These are phyloP conservation scores for Casuarina glauca DNA, from an alignment of 306 rosid genomes.

Conservation along the genomic window DNA sequence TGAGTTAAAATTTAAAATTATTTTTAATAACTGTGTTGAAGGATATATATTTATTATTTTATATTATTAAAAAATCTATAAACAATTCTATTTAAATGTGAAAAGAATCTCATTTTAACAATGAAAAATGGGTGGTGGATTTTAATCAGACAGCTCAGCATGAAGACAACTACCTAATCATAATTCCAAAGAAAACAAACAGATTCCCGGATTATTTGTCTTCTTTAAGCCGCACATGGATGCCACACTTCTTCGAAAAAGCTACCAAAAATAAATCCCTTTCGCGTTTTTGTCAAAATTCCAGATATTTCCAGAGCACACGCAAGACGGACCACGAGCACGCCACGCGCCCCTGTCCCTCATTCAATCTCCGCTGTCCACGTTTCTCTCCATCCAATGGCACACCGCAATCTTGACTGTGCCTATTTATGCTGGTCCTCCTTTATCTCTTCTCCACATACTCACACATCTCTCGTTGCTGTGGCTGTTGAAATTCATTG, in stretches of 20 bases:
- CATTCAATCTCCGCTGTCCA: slow-evolving; percentile 42
- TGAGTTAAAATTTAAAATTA: no score
- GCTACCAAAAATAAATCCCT: not conserved
- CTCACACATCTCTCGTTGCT: not conserved
- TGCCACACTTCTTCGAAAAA: not conserved
- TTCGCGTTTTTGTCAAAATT: slow-evolving; percentile 1
- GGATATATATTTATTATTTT: no score
- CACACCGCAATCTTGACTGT: not conserved
- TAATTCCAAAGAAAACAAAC: no score
- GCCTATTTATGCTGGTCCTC: slow-evolving; percentile 9
- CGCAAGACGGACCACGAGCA: slow-evolving; percentile 45
- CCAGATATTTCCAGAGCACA: slow-evolving; percentile 34
- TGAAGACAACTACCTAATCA: no score
- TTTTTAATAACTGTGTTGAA: no score
- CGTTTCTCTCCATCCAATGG: slow-evolving; percentile 41
- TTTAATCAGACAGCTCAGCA: no score
- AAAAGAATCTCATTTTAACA: no score
- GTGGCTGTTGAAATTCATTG: not conserved
- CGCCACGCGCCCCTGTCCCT: slow-evolving; percentile 61
- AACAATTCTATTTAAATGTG: no score
- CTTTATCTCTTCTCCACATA: slow-evolving; percentile 5
- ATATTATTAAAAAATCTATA: no score
- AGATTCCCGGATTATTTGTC: not conserved
- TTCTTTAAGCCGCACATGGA: not conserved
- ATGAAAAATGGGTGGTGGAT: no score